Evolutionary conservation across 257 asterid genomes (phyloP).

Genomic region (Plantago major): DNA sequence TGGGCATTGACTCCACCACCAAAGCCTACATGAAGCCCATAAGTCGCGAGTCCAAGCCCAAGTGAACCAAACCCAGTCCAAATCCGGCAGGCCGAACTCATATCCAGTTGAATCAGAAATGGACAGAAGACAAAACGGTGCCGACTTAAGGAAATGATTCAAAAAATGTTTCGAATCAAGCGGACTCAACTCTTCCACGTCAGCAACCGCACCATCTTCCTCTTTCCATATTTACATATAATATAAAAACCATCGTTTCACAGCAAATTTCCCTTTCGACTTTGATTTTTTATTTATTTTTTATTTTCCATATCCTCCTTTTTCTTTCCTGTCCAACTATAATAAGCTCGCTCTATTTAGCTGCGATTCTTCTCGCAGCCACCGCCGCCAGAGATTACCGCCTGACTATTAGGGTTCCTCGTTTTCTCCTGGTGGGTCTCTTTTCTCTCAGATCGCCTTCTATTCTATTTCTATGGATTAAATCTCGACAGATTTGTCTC

Average conservation of each 20-base stretch:
- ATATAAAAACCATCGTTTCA: too few relatives aligned
- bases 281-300: background rate
- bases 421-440: too few relatives aligned
- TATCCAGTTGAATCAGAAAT: too few relatives aligned
- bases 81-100: too few relatives aligned
- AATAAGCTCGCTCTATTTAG: background rate
- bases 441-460: too few relatives aligned
- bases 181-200: conserved; percentile 14
- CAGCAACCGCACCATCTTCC: conserved; percentile 3
- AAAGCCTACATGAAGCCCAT: too few relatives aligned
- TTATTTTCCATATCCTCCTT: background rate
- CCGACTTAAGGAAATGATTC: background rate
- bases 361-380: background rate
- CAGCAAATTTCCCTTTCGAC: background rate
- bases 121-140: background rate
- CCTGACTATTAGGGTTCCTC: background rate
- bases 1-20: too few relatives aligned
- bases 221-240: too few relatives aligned
- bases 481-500: too few relatives aligned
- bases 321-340: background rate
- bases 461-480: too few relatives aligned
- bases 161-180: background rate
- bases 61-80: too few relatives aligned
- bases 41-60: too few relatives aligned
- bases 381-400: background rate